Percentiles rank a stretch among this genome's conserved stretches.
Conservation (phyloP, 202 grass and related monocot species). For the Panicum hallii region DNA sequence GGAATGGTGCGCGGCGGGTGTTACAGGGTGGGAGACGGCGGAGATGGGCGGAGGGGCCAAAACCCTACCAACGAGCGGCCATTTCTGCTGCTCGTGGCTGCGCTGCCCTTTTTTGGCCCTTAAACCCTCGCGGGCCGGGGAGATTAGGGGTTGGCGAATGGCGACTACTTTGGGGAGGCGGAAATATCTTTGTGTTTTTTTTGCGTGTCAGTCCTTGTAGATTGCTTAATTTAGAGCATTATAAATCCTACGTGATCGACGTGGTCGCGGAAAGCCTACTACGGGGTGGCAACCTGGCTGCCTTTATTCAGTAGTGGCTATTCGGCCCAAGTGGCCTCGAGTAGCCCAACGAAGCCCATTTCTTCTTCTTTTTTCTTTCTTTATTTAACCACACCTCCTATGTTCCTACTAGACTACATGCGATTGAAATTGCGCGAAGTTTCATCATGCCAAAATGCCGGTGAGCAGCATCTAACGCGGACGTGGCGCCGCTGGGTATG, state of each 20-base stretch:
- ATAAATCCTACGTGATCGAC: no score
- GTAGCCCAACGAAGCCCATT: neutral
- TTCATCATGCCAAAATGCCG: neutral
- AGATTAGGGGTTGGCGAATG: slow-evolving; percentile 13
- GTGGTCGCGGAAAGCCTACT: no score
- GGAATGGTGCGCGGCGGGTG: neutral
- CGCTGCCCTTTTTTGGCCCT: slow-evolving; percentile 24
- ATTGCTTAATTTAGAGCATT: neutral
- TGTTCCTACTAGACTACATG: no score
- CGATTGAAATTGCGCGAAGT: no score
- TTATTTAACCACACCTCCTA: neutral
- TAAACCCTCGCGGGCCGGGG: slow-evolving; percentile 18
- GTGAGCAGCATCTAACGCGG: no score
- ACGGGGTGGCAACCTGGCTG: neutral
- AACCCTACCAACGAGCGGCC: slow-evolving; percentile 19
- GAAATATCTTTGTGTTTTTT: neutral
- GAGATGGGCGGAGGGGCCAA: neutral
- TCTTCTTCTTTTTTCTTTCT: neutral
- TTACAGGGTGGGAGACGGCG: neutral
- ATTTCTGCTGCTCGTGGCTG: slow-evolving; percentile 16
- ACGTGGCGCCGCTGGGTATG: neutral
- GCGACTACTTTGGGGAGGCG: neutral
- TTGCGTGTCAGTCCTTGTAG: neutral
- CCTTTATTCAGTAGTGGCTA: neutral
- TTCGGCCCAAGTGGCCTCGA: neutral